These are phyloP conservation scores for Parathielavia hyrcaniae DNA, from an alignment of 495 filamentous ascomycete genomes.

Conservation along the genomic window DNA sequence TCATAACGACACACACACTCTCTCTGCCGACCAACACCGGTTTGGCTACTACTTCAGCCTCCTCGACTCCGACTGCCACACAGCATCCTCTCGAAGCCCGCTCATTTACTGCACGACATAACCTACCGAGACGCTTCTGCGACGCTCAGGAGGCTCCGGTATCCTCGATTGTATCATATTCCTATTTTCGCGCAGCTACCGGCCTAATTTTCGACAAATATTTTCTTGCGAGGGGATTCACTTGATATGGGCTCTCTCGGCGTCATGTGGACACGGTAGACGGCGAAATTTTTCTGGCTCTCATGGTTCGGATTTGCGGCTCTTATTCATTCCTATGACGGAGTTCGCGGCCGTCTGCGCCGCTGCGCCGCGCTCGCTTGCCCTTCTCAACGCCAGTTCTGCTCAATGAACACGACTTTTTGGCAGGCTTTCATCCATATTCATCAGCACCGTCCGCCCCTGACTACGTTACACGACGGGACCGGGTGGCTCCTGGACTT, in stretches of 20 bases:
- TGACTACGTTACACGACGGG: neutral
- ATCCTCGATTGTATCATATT: conserved; percentile 16
- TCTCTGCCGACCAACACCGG: neutral
- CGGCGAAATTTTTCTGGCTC: neutral
- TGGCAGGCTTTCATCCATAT: neutral
- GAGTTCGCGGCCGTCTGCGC: neutral
- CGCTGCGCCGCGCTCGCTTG: neutral
- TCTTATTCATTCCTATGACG: neutral
- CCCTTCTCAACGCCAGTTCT: neutral
- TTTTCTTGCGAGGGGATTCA: conserved; percentile 1
- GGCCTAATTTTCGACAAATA: neutral
- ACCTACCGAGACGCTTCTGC: neutral
- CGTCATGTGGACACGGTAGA: neutral
- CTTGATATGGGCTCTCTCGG: neutral
- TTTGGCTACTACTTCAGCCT: neutral
- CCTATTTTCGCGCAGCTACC: neutral
- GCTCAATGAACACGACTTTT: neutral
- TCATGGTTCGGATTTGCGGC: neutral
- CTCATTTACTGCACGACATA: neutral
- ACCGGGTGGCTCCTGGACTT: neutral
- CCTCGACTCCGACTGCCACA: neutral
- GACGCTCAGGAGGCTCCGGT: neutral
- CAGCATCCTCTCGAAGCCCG: neutral
- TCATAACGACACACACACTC: neutral
- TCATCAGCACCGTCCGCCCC: neutral